Evolutionary conservation across 2,329 filamentous ascomycete genomes (phyloP).

Genomic region (Exophiala calicioides): DNA sequence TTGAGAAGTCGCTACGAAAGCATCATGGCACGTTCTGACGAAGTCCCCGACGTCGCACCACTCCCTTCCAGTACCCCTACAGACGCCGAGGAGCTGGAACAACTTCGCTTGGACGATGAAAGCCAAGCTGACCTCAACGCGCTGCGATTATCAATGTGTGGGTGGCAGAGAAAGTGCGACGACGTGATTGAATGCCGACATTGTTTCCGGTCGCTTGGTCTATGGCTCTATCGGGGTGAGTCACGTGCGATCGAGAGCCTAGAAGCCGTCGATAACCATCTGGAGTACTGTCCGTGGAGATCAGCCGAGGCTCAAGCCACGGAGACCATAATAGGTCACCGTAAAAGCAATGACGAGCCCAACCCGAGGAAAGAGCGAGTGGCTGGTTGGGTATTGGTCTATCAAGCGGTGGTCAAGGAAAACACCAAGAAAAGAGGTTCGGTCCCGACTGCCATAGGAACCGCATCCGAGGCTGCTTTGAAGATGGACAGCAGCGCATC

Average conservation of each 20-base stretch:
- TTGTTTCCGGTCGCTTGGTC: slow-evolving; percentile 81
- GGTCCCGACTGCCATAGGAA: slow-evolving; percentile 1
- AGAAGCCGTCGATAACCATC: slow-evolving; percentile 70
- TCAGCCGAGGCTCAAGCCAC: slow-evolving; percentile 30
- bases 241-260: slow-evolving; percentile 71
- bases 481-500: slow-evolving; percentile 14
- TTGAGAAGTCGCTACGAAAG: slow-evolving; percentile 66
- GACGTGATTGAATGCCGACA: slow-evolving; percentile 76
- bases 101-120: slow-evolving; percentile 24
- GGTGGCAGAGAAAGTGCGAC: slow-evolving; percentile 65
- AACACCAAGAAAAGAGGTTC: slow-evolving; percentile 17
- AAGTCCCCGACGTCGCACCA: slow-evolving; percentile 46
- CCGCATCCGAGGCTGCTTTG: slow-evolving; percentile 4
- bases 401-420: slow-evolving; percentile 26
- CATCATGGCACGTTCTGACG: slow-evolving; percentile 41
- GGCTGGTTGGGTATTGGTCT: slow-evolving; percentile 29
- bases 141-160: slow-evolving; percentile 68
- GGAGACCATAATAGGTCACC: slow-evolving; percentile 18
- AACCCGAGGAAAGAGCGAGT: slow-evolving; percentile 22
- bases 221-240: slow-evolving; percentile 75
- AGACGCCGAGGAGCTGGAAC: slow-evolving; percentile 36
- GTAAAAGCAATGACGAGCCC: slow-evolving; percentile 1
- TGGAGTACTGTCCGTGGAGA: slow-evolving; percentile 79
- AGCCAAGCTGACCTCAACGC: slow-evolving; percentile 57
- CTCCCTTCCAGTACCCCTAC: slow-evolving; percentile 48